Evolutionary conservation across 2,329 filamentous ascomycete species (phyloP), one percentile per base, ranked within the genome.

Genomic region (Fusarium sp.): DNA sequence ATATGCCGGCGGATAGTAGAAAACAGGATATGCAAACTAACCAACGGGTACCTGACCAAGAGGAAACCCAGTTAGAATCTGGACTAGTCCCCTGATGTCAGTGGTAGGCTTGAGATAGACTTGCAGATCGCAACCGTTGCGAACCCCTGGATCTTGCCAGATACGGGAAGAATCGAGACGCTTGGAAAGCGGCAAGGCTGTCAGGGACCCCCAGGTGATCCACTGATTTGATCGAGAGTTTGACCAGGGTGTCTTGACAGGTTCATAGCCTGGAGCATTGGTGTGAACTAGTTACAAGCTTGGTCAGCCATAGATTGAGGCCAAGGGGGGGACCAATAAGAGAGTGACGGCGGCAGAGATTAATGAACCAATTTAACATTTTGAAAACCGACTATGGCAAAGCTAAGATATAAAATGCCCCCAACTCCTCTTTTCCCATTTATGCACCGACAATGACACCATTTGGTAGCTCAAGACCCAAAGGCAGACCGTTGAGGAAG

Each of bases 381-480:
- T 61, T 61, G 19, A 28, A 56, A 42, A 25, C n/a, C 23, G 32
- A 60, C 19, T n/a, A 43, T 19, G 9, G 28, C 21, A 42, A 46
- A 46, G 32, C 50, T 59, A 64, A 35, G 5, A 58, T n/a, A 9
- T 54, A n/a, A 33, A n/a, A 63, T 16, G 25, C 2, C 18, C 15
- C 40, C 9, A 25, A 59, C 42, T 33, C 32, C 53, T 21, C n/a
- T 40, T 25, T 43, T n/a, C 40, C 33, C 28, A n/a, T 56, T 60
- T 47, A 75, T 44, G 71, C 73, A 5, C 81, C 81, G 53, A 82
- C 64, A 13, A 78, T 73, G 8, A 89, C 84, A 53, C 86, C 87
- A 25, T 82, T 88, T 6, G 88, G 88, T 62, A 87, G 79, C 63
- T 85, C 79, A 67, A 88, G 66, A 1, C 86, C 86, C 12, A 87